Evolutionary conservation across 2,329 filamentous ascomycete species (phyloP), one percentile per base, ranked within the genome.

Genomic region (Stemphylium lycopersici): DNA sequence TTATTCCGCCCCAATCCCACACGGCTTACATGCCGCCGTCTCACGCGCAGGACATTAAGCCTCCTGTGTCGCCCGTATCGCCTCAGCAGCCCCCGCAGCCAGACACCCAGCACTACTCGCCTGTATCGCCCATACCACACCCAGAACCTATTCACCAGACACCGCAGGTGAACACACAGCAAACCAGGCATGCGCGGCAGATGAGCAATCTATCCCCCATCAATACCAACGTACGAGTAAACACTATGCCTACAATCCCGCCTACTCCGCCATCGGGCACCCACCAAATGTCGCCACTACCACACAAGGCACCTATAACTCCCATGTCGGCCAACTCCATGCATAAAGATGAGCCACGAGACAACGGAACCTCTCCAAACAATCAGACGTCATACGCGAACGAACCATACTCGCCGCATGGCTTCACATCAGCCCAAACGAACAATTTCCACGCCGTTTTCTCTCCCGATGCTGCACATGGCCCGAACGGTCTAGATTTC

Each of bases 401-500:
- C 38, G 65, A 67, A 34, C 69, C 71, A 15, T 73, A 72, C 51
- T 72, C 73, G 6, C 72, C 73, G 1, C 71, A 74, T 44, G 64
- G 66, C 43, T 66, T 73, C 53, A 42, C 52, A 15, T 56, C 61
- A 36, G 54, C 46, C 7, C 64, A 64, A 43, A 59, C 62, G 22
- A 63, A 57, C 16, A 63, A 67, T 8, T 56, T 60, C 4, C 67
- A 72, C 24, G 64, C 71, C 6, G 58, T 76, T 37, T 77, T 77
- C 61, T 68, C 70, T 3, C 76, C 76, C 3, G 65, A 71, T 43
- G 68, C 73, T 6, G 58, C 69, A 1, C 66, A 70, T 20, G 74
- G 74, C n/a, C 76, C 76, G 2, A 77, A 77, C 46, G 74, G 73
- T 6, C 62, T 75, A 0, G 67, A 73, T 46, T 68, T 70, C 33